phyloP scores from a whole-genome alignment of 78 protist genomes.

The Dictyostelium purpureum region DNA sequence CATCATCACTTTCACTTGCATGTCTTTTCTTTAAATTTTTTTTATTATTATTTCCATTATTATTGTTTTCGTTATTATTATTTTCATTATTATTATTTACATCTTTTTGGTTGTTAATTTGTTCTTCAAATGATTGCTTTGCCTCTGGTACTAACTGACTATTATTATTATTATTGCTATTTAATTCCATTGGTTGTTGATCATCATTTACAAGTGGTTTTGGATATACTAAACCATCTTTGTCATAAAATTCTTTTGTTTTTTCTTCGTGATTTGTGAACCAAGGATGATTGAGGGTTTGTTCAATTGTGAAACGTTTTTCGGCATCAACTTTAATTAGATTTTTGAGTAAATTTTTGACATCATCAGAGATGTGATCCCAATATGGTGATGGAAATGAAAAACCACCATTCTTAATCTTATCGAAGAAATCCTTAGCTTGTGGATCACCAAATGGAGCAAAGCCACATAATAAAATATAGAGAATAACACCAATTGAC shows the following conservation, averaged over 20 bases:
- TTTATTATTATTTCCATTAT: not conserved
- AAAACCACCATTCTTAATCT: slow-evolving; percentile 60
- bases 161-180: not conserved
- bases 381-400: slow-evolving; percentile 81
- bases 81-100: not conserved
- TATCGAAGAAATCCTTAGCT: slow-evolving; percentile 44
- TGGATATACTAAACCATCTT: not conserved
- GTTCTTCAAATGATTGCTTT: not conserved
- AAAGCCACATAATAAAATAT: slow-evolving; percentile 69
- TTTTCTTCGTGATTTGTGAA: slow-evolving; percentile 46
- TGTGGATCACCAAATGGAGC: slow-evolving; percentile 75
- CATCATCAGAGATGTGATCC: slow-evolving; percentile 67
- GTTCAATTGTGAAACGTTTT: slow-evolving; percentile 58
- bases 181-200: not conserved
- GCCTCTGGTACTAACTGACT: slow-evolving; percentile 5
- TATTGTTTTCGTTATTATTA: not conserved
- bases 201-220: not conserved
- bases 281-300: slow-evolving; percentile 73
- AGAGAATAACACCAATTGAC: slow-evolving; percentile 79
- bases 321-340: slow-evolving; percentile 57
- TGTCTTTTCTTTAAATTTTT: too few species aligned
- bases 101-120: not conserved
- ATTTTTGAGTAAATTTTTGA: slow-evolving; percentile 36
- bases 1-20: too few species aligned
- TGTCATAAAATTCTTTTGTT: slow-evolving; percentile 4